Evolutionary conservation across 495 filamentous ascomycete genomes (phyloP), one percentile per base, ranked within the genome.

Genomic region (Emericellopsis terricola): DNA sequence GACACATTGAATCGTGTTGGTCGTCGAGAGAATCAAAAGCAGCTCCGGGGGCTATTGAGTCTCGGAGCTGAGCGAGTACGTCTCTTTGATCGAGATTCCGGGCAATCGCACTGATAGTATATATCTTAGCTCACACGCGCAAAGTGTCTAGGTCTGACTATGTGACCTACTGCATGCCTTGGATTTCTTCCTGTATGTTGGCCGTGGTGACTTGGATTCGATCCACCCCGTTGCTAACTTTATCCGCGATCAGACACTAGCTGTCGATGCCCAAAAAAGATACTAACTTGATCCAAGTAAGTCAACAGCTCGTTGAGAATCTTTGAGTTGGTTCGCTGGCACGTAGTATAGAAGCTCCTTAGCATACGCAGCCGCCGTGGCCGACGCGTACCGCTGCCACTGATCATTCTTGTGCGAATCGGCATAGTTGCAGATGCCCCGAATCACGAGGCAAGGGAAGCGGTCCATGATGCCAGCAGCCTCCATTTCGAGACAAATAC

Each of bases 371-470:
- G 48, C 41, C 0, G 37, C 43, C 1, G 38, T 35, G 4, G 41
- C 37, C 11, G 46, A 40, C 3, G 44, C 47, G 29, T 49, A 43
- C 1, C 26, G 16, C 18, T 46, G 42, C 48, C 48, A 51, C 9
- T 15, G 0, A 4, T 51, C 41, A 34, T 53, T 54, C 43, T 56
- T 57, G 26, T 59, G 51, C 2, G 41, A 41, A 37, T 62, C 53
- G 1, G 42, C 40, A 41, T 62, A 62, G 37, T 65, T 51, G 33
- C 52, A 55, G 21, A 62, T 58, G 1, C 60, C 59, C 8, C 54
- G 44, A 33, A 64, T 52, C 3, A 57, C 47, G 1, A 45, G 15
- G n/a, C 40, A 45, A 7, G 44, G 47, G 26, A 50, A 43, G 14
- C 41, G 15, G 8, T 50, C 38, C 44, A 47, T 42, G 9, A 50